These are phyloP conservation scores for Ceratocystiopsis minuta DNA, from an alignment of 2,329 filamentous ascomycete genomes.

Conservation along the genomic window DNA sequence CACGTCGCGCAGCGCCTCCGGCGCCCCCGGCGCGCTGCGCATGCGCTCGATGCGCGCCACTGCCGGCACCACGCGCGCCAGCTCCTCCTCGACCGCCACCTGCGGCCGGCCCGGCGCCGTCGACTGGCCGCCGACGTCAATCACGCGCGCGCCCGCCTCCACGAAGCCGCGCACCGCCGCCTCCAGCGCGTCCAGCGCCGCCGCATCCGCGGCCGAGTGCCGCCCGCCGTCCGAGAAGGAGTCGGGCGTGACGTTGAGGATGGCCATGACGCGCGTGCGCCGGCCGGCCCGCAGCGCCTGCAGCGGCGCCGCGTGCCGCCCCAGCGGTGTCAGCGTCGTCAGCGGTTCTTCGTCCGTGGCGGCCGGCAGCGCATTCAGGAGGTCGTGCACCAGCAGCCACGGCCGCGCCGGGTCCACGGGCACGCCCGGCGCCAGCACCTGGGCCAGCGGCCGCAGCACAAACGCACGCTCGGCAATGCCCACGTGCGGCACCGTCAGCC, in stretches of 20 bases:
- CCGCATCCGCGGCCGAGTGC: conserved; percentile 27
- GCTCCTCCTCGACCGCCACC: conserved; percentile 55
- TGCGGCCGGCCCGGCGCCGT: conserved; percentile 60
- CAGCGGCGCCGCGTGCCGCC: conserved; percentile 30
- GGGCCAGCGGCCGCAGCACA: conserved; percentile 69
- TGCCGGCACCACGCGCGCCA: conserved; percentile 60
- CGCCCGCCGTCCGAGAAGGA: conserved; percentile 86
- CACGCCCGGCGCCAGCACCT: conserved; percentile 29
- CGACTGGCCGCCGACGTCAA: conserved; percentile 88
- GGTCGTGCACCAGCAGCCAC: conserved; percentile 42
- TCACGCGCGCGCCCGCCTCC: conserved; percentile 54
- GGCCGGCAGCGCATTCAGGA: conserved; percentile 38
- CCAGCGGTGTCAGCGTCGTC: conserved; percentile 41
- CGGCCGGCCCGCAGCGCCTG: conserved; percentile 39
- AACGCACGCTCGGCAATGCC: conserved; percentile 85
- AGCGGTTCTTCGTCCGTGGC: conserved; percentile 20
- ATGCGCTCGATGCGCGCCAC: conserved; percentile 40
- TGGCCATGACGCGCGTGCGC: conserved; percentile 72
- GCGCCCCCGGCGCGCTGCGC: too few species aligned
- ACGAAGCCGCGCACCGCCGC: conserved; percentile 45
- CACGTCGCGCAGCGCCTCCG: conserved; percentile 16
- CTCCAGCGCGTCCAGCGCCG: conserved; percentile 29
- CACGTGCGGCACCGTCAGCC: conserved; percentile 69
- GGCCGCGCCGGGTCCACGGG: conserved; percentile 33
- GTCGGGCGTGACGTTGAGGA: conserved; percentile 86